These are phyloP conservation scores for Mycena pura DNA, from an alignment of 768 basidiomycete species.

Conservation along the genomic window DNA sequence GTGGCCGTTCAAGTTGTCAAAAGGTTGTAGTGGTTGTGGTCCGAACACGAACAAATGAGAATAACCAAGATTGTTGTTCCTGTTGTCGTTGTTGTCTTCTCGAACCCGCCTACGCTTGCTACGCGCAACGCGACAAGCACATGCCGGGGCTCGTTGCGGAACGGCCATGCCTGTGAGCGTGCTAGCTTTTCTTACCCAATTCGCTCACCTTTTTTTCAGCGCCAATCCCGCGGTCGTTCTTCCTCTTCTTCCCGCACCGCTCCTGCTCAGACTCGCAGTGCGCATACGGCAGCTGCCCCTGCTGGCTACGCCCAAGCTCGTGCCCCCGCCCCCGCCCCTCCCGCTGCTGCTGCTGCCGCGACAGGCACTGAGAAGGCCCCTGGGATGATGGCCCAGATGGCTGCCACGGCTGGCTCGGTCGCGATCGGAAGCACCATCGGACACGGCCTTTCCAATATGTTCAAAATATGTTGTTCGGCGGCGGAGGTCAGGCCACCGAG, in stretches of 20 bases:
- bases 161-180: constrained; percentile 61
- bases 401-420: constrained; percentile 89
- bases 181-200: neutral
- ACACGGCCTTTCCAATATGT: constrained; percentile 89
- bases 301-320: constrained; percentile 52
- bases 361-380: constrained; percentile 60
- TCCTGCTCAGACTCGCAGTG: constrained; percentile 43
- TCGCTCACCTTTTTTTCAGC: constrained; percentile 47
- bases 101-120: too few species aligned
- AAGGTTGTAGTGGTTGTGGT: too few species aligned
- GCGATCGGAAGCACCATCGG: constrained; percentile 88
- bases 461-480: constrained; percentile 77
- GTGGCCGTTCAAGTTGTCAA: too few species aligned
- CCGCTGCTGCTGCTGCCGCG: constrained; percentile 46
- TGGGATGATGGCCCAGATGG: constrained; percentile 84
- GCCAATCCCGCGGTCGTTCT: constrained; percentile 80
- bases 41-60: too few species aligned
- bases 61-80: too few species aligned
- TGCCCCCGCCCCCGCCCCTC: constrained; percentile 49
- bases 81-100: too few species aligned
- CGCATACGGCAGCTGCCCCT: constrained; percentile 35
- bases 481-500: constrained; percentile 52
- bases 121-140: too few species aligned
- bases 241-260: constrained; percentile 47
- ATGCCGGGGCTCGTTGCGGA: too few species aligned